These are phyloP conservation scores for Fusarium circinatum DNA, from an alignment of 2,329 filamentous ascomycete genomes.

Conservation along the genomic window DNA sequence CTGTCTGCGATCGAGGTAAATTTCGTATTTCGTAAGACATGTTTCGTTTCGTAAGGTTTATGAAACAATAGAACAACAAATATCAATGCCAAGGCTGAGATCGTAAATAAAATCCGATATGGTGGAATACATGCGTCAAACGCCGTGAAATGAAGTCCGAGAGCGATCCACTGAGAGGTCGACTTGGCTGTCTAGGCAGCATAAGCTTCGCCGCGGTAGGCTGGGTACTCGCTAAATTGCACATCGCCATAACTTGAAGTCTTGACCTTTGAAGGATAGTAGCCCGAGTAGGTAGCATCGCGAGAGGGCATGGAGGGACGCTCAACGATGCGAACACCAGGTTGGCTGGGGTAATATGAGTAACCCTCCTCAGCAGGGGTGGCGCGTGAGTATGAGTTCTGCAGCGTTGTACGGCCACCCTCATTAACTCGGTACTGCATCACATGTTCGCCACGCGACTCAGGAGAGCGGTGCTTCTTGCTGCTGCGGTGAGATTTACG, in stretches of 20 bases:
- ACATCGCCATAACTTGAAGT: constrained; percentile 48
- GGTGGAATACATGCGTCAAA: constrained; percentile 43
- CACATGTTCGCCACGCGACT: constrained; percentile 38
- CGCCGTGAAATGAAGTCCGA: constrained; percentile 41
- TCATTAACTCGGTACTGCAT: constrained; percentile 47
- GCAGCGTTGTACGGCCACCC: constrained; percentile 41
- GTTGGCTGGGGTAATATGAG: constrained; percentile 38
- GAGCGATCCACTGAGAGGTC: constrained; percentile 2
- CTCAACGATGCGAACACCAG: constrained; percentile 40
- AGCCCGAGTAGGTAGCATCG: constrained; percentile 47
- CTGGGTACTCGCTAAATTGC: constrained; percentile 46
- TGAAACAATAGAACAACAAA: constrained; percentile 41
- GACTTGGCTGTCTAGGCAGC: constrained; percentile 12
- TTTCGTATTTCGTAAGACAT: constrained; percentile 49
- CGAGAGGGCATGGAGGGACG: constrained; percentile 47
- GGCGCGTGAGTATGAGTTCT: constrained; percentile 44
- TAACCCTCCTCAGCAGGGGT: constrained; percentile 39
- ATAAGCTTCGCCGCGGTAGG: constrained; percentile 42
- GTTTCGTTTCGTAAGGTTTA: constrained; percentile 46
- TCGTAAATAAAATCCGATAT: constrained; percentile 31
- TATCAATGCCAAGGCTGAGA: constrained; percentile 28
- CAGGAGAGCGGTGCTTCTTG: constrained; percentile 51
- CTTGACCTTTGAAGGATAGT: constrained; percentile 48
- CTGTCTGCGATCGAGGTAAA: constrained; percentile 39
- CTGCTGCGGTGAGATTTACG: constrained; percentile 50